Conservation (phyloP, 2,329 filamentous ascomycete species). For the Colletotrichum noveboracense region DNA sequence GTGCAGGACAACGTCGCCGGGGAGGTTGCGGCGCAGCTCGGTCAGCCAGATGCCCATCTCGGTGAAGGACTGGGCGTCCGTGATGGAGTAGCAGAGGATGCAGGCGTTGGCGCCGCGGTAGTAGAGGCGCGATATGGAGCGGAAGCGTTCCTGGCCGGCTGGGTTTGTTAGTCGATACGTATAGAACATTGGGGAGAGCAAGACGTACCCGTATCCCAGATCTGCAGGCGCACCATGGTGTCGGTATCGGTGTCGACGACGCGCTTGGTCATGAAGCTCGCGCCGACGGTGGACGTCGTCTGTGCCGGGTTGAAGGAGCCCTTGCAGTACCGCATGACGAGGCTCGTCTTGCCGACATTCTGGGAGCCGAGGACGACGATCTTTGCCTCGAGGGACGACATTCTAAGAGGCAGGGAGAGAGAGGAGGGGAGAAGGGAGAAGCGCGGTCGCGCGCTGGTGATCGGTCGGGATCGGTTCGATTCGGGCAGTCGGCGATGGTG, state of each 20-base stretch:
- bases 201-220: conserved; percentile 83
- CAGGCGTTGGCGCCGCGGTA: conserved; percentile 95
- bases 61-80: conserved; percentile 80
- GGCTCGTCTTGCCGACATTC: conserved; percentile 80
- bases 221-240: conserved; percentile 87
- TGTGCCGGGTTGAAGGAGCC: conserved; percentile 71
- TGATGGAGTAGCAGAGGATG: conserved; percentile 94
- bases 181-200: not conserved
- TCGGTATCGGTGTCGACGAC: conserved; percentile 84
- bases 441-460: not conserved
- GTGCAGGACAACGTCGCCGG: conserved; percentile 82
- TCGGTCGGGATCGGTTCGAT: not conserved
- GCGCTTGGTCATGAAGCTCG: conserved; percentile 80
- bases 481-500: not conserved
- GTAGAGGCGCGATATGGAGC: conserved; percentile 92
- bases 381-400: conserved; percentile 77
- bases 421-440: not conserved
- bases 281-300: conserved; percentile 75
- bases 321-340: conserved; percentile 78
- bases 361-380: conserved; percentile 82
- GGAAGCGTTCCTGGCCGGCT: conserved; percentile 92
- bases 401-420: conserved; percentile 18
- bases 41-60: conserved; percentile 93
- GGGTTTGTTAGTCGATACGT: conserved; percentile 1
- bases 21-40: conserved; percentile 81